phyloP scores from a whole-genome alignment of 2,329 filamentous ascomycete genomes.

The Aquanectria penicillioides region DNA sequence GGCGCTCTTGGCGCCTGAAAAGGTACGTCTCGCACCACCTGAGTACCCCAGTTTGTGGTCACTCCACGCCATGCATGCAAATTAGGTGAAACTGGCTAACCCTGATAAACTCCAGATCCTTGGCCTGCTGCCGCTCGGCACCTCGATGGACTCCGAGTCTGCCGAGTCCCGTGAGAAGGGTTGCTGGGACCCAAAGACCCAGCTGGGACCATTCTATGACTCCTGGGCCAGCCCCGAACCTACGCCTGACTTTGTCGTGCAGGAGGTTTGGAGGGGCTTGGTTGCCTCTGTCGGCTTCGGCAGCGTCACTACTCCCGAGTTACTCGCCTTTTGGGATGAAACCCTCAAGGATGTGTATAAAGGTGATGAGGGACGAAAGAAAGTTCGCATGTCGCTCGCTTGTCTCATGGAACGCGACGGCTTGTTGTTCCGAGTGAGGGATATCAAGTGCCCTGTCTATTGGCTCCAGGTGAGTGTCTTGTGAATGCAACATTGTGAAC shows the following conservation, averaged over 20 bases:
- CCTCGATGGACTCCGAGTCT: conserved; percentile 65
- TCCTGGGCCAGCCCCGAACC: conserved; percentile 51
- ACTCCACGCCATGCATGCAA: not conserved
- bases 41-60: not conserved
- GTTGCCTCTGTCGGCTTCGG: conserved; percentile 59
- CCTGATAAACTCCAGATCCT: conserved; percentile 49
- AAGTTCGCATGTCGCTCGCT: conserved; percentile 56
- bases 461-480: conserved; percentile 59
- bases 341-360: conserved; percentile 57
- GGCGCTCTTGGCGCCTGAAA: conserved; percentile 60
- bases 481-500: not conserved
- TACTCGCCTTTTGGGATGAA: conserved; percentile 56
- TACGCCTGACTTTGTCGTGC: conserved; percentile 59
- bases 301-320: conserved; percentile 48
- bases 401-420: conserved; percentile 59
- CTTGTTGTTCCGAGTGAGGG: conserved; percentile 54
- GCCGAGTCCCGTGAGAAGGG: conserved; percentile 55
- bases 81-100: conserved; percentile 15
- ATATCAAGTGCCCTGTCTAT: conserved; percentile 61
- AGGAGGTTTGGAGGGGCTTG: conserved; percentile 57
- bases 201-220: conserved; percentile 54
- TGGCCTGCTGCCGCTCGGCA: conserved; percentile 59
- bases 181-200: conserved; percentile 59
- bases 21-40: conserved; percentile 44
- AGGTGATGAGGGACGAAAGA: conserved; percentile 60